phyloP scores from a whole-genome alignment of 768 basidiomycete genomes.

The Leccinum boreale region DNA sequence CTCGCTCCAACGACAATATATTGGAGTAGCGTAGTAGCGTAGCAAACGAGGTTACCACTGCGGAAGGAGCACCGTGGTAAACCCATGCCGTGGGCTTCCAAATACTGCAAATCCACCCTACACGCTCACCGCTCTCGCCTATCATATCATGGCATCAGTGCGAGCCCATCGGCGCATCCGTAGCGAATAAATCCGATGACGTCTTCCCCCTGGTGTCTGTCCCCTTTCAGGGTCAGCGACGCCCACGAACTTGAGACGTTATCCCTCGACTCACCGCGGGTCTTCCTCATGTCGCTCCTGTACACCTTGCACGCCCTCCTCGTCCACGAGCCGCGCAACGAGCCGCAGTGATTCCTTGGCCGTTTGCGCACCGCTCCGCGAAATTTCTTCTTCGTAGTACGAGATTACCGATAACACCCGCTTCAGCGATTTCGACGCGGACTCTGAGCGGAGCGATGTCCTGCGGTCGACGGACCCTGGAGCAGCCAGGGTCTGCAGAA shows the following conservation, averaged over 20 bases:
- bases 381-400: slow-evolving; percentile 57
- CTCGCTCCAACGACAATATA: not conserved
- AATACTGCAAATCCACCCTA: slow-evolving; percentile 26
- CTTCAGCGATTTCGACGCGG: slow-evolving; percentile 37
- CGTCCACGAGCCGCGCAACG: slow-evolving; percentile 60
- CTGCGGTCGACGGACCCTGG: slow-evolving; percentile 28
- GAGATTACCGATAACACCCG: slow-evolving; percentile 42
- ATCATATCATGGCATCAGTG: slow-evolving; percentile 46
- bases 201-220: slow-evolving; percentile 44
- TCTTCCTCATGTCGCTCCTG: slow-evolving; percentile 35
- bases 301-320: slow-evolving; percentile 50
- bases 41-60: slow-evolving; percentile 14
- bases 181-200: slow-evolving; percentile 53
- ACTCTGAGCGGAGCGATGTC: slow-evolving; percentile 29
- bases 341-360: slow-evolving; percentile 56
- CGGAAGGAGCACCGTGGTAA: slow-evolving; percentile 27
- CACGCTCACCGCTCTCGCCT: slow-evolving; percentile 10
- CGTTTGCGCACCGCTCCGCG: slow-evolving; percentile 39
- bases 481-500: slow-evolving; percentile 40
- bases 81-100: slow-evolving; percentile 18
- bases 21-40: not conserved
- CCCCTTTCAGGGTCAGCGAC: slow-evolving; percentile 18
- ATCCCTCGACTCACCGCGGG: slow-evolving; percentile 43
- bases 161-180: slow-evolving; percentile 53
- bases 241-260: not conserved